These are phyloP conservation scores for Epichloe festucae DNA, from an alignment of 2,329 filamentous ascomycete species.

Conservation along the genomic window DNA sequence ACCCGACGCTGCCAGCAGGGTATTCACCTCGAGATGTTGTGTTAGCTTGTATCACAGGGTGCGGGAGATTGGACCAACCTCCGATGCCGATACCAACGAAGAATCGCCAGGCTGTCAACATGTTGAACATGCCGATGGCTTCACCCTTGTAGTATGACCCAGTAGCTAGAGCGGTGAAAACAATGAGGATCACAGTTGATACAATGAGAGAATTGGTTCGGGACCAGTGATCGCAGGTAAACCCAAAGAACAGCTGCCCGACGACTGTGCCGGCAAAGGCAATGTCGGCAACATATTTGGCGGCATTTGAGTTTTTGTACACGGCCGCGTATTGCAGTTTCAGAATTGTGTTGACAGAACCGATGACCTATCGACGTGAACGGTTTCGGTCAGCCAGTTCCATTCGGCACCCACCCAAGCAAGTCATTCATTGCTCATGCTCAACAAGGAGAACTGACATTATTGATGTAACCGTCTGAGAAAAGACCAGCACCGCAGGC, in stretches of 20 bases:
- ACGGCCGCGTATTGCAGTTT: slow-evolving; percentile 50
- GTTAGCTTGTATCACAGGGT: slow-evolving; percentile 34
- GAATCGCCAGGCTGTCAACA: slow-evolving; percentile 71
- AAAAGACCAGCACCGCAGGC: slow-evolving; percentile 85
- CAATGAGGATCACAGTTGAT: slow-evolving; percentile 69
- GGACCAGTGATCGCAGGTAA: slow-evolving; percentile 71
- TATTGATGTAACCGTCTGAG: slow-evolving; percentile 85
- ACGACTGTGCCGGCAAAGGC: slow-evolving; percentile 79
- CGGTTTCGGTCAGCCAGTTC: background rate
- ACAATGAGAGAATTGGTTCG: slow-evolving; percentile 69
- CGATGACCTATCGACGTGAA: slow-evolving; percentile 55
- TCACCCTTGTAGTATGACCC: slow-evolving; percentile 65
- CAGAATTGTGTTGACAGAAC: slow-evolving; percentile 72
- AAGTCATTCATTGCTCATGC: background rate
- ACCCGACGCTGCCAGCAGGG: slow-evolving; percentile 71
- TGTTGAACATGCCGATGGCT: slow-evolving; percentile 57
- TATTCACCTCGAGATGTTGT: slow-evolving; percentile 45
- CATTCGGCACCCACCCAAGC: background rate
- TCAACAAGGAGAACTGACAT: slow-evolving; percentile 33
- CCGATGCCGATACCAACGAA: slow-evolving; percentile 72
- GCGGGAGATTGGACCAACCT: slow-evolving; percentile 21
- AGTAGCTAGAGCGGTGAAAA: slow-evolving; percentile 71
- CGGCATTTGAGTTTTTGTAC: slow-evolving; percentile 58
- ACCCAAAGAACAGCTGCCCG: slow-evolving; percentile 71
- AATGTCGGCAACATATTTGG: slow-evolving; percentile 66